Percentiles rank a stretch among this genome's conserved stretches.
Conservation (phyloP, 495 filamentous ascomycete species). For the Neurospora sp. region DNA sequence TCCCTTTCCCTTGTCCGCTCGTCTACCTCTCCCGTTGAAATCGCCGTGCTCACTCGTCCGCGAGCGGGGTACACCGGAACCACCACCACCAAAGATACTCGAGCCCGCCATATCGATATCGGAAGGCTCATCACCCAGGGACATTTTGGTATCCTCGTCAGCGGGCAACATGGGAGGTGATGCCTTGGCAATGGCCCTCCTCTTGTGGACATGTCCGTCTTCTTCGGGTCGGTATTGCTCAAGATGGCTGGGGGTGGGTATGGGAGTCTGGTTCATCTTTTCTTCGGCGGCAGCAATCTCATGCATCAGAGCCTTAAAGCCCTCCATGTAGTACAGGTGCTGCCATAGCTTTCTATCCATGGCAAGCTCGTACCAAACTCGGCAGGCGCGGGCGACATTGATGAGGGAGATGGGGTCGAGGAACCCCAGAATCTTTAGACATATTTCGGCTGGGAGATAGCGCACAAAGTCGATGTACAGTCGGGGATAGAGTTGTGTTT, state of each 20-base stretch:
- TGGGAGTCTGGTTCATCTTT: conserved; percentile 29
- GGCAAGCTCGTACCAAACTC: conserved; percentile 73
- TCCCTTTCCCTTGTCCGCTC: conserved; percentile 25
- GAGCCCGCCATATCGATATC: conserved; percentile 18
- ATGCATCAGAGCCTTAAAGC: conserved; percentile 62
- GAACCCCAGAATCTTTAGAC: conserved; percentile 76
- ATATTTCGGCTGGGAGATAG: conserved; percentile 79
- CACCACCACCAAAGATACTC: conserved; percentile 26
- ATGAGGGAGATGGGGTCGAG: conserved; percentile 69
- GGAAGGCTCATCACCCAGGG: conserved; percentile 30
- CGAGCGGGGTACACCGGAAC: background rate
- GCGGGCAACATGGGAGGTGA: conserved; percentile 2
- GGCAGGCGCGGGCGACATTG: conserved; percentile 64
- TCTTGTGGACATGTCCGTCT: conserved; percentile 34
- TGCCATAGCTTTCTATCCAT: conserved; percentile 80
- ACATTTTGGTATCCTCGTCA: conserved; percentile 38
- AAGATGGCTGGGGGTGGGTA: conserved; percentile 13
- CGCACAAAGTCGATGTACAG: conserved; percentile 86
- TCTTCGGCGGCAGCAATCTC: conserved; percentile 62
- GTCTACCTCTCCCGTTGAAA: background rate
- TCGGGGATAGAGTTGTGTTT: conserved; percentile 55
- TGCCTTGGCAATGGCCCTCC: conserved; percentile 31
- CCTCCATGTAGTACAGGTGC: conserved; percentile 67
- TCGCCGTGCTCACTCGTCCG: background rate
- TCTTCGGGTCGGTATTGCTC: conserved; percentile 25